Conservation (phyloP, 2,329 filamentous ascomycete genomes). For the Zalaria sp. region DNA sequence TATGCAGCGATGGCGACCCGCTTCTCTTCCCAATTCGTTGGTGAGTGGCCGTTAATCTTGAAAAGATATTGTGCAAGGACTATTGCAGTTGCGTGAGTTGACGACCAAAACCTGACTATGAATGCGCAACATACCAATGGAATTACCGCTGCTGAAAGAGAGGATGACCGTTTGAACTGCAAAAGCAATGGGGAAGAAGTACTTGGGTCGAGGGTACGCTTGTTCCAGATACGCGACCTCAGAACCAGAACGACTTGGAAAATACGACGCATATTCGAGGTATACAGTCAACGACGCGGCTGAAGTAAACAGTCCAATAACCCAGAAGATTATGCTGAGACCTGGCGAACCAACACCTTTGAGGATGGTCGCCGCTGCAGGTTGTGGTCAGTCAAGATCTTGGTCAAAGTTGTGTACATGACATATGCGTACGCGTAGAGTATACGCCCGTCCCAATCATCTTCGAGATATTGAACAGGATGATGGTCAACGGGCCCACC, state of each 20-base stretch:
- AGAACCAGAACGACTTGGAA: slow-evolving; percentile 50
- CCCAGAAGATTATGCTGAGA: slow-evolving; percentile 44
- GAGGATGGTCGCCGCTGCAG: slow-evolving; percentile 42
- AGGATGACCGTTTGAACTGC: slow-evolving; percentile 49
- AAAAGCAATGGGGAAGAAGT: slow-evolving; percentile 50
- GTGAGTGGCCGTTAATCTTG: slow-evolving; percentile 35
- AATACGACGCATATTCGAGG: slow-evolving; percentile 50
- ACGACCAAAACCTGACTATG: slow-evolving; percentile 17
- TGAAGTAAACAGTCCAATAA: slow-evolving; percentile 17
- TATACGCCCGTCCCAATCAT: slow-evolving; percentile 52
- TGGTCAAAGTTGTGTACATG: neutral
- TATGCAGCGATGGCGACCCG: slow-evolving; percentile 53
- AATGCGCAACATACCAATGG: slow-evolving; percentile 29
- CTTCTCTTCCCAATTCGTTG: slow-evolving; percentile 50
- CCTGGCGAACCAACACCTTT: slow-evolving; percentile 47
- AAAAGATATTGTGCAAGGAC: slow-evolving; percentile 52
- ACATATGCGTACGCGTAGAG: slow-evolving; percentile 41
- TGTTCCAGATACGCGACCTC: slow-evolving; percentile 58
- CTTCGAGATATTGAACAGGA: slow-evolving; percentile 47
- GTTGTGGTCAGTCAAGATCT: too few species aligned
- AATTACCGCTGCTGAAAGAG: slow-evolving; percentile 53
- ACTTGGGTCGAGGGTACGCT: slow-evolving; percentile 48
- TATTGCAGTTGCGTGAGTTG: neutral
- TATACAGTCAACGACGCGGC: slow-evolving; percentile 43
- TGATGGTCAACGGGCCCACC: slow-evolving; percentile 40